Conservation (phyloP, 805 yeast species). For the Yarrowia phangngaensis region DNA sequence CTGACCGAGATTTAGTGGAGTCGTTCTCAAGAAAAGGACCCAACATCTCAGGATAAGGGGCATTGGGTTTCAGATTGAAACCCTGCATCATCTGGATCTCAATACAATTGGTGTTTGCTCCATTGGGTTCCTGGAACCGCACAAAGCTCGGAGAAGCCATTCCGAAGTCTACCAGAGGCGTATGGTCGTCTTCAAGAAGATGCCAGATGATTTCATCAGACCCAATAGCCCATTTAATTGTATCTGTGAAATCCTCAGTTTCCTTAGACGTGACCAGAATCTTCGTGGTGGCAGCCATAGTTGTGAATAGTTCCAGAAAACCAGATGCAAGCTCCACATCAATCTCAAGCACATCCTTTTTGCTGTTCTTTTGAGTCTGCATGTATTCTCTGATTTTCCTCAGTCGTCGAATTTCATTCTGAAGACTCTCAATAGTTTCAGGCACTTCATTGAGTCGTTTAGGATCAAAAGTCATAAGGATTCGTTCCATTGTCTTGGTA, state of each 20-base stretch:
- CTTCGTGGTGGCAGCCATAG: constrained; percentile 40
- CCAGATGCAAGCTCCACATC: constrained; percentile 37
- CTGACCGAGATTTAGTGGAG: constrained; percentile 30
- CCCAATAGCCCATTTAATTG: constrained; percentile 49
- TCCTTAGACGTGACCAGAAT: constrained; percentile 34
- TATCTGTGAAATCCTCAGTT: constrained; percentile 38
- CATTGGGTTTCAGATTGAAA: constrained; percentile 54
- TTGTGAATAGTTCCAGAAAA: constrained; percentile 37
- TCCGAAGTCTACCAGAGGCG: constrained; percentile 67
- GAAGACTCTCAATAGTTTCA: constrained; percentile 48
- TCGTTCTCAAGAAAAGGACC: constrained; percentile 45
- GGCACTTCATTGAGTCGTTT: constrained; percentile 53
- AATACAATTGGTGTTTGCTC: constrained; percentile 60
- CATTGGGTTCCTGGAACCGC: constrained; percentile 60
- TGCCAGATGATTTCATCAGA: constrained; percentile 72
- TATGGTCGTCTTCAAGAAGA: constrained; percentile 55
- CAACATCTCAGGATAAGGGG: constrained; percentile 67
- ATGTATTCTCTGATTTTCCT: constrained; percentile 11
- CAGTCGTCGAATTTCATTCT: constrained; percentile 42
- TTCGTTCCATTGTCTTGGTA: constrained; percentile 58
- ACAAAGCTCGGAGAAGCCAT: constrained; percentile 58
- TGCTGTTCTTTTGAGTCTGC: constrained; percentile 37
- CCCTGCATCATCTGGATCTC: constrained; percentile 63
- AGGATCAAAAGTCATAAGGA: constrained; percentile 67
- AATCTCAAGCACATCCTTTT: constrained; percentile 34